Base-by-base conservation (phyloP, 495 filamentous ascomycete genomes). In the Hyaloscypha variabilis region DNA sequence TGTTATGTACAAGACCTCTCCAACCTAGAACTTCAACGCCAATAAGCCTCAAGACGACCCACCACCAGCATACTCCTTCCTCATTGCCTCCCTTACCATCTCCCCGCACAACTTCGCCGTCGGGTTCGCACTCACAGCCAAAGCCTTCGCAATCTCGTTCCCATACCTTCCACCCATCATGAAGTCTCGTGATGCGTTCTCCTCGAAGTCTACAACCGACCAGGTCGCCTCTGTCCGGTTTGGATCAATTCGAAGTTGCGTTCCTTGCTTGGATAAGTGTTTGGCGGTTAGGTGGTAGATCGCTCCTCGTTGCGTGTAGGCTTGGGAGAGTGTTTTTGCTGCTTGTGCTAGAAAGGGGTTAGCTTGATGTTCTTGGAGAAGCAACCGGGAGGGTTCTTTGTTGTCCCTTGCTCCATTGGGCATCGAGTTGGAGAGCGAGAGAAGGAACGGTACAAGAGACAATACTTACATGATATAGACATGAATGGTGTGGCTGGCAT, bases 101-200 rank as follows among this genome's bases (percentile, higher is more conserved):
- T 85, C 85, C 17, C 92, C 93, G 77, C 93, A 97, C 72, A 96
- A 81, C 81, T 93, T 96, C 28, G 92, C 92, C 68, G 91, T 91
- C 34, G 93, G 93, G 81, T 96, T 97, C 50, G 88, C 91, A 76
- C 83, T 82, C 53, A 95, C 92, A 2, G 90, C 88, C 77, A 96
- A 76, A 52, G 84, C 85, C 77, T 88, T 88, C 14, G 88, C 92
- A 63, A 93, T 83, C 66, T 88, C 86, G 75, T 91, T 92, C 19
- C 92, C 93, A 75, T 90, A 96, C 69, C 85, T 75, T 1, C 90
- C 92, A 0, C 90, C 92, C 66, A 87, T 74, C 58, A 85, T 88
- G 75, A 96, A 94, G 69, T 92, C 89, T 39, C 81, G 78, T 65
- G 87, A 89, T 2, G 91, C 91, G 63, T 85, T 84, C 68, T 90